These are phyloP conservation scores for Austroboletus eburneus DNA, from an alignment of 768 basidiomycete species.

Conservation along the genomic window DNA sequence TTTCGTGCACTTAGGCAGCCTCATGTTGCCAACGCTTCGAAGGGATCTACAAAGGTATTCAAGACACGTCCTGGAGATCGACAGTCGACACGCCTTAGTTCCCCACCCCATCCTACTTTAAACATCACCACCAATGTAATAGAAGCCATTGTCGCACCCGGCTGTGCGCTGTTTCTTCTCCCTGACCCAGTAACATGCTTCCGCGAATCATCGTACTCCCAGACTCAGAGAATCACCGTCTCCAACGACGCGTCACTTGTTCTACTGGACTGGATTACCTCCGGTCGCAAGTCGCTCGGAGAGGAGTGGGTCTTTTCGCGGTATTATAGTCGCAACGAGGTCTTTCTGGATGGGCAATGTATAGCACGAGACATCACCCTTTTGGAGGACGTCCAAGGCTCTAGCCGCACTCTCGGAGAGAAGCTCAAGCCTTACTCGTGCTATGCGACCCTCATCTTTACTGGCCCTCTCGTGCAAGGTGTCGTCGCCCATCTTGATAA, in stretches of 20 bases:
- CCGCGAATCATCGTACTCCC: constrained; percentile 74
- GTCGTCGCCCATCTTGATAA: constrained; percentile 46
- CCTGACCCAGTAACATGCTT: constrained; percentile 96
- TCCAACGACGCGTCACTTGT: constrained; percentile 57
- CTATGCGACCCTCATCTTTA: constrained; percentile 83
- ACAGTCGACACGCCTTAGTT: constrained; percentile 40
- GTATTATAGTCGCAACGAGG: constrained; percentile 84
- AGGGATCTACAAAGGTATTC: constrained; percentile 97
- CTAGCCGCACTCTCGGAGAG: constrained; percentile 48
- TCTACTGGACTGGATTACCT: constrained; percentile 89
- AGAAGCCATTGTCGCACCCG: constrained; percentile 48
- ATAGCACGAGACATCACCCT: constrained; percentile 76
- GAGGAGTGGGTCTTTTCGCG: constrained; percentile 89
- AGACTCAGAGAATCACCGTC: constrained; percentile 76
- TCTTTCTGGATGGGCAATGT: constrained; percentile 60
- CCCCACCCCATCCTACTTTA: constrained; percentile 1
- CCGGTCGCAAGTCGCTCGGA: constrained; percentile 75
- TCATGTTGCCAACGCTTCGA: constrained; percentile 1
- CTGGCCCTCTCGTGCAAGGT: constrained; percentile 56
- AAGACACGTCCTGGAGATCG: constrained; percentile 66
- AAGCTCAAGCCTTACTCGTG: constrained; percentile 80
- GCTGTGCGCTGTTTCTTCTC: constrained; percentile 68
- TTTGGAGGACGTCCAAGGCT: constrained; percentile 50
- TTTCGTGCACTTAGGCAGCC: neutral
- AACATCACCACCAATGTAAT: constrained; percentile 58